Conservation (phyloP, 805 yeast species). For the Isabelozyma gotoi region DNA sequence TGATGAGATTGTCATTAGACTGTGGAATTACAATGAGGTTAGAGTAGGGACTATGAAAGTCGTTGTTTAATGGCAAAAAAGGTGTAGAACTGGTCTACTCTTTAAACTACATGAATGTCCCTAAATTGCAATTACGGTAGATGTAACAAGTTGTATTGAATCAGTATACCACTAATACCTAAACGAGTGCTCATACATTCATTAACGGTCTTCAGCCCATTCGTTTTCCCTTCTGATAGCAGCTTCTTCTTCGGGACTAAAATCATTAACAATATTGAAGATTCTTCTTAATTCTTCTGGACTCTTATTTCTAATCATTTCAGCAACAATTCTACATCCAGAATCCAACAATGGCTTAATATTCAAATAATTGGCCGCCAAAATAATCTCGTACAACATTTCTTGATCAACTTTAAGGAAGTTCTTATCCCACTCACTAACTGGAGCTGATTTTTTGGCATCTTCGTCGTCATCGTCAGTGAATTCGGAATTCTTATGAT, state of each 20-base stretch:
- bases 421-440: slow-evolving; percentile 94
- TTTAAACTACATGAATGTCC: too few relatives aligned
- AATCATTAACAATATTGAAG: slow-evolving; percentile 78
- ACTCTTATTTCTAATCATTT: slow-evolving; percentile 76
- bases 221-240: slow-evolving; percentile 85
- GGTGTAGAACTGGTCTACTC: too few relatives aligned
- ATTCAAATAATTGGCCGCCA: slow-evolving; percentile 79
- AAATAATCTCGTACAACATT: slow-evolving; percentile 76
- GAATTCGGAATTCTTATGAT: slow-evolving; percentile 78
- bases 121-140: too few relatives aligned
- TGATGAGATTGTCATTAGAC: too few relatives aligned
- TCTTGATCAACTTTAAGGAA: slow-evolving; percentile 92
- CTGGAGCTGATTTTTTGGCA: slow-evolving; percentile 83
- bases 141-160: too few relatives aligned
- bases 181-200: not conserved
- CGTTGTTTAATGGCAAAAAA: too few relatives aligned
- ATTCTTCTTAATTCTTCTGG: slow-evolving; percentile 81
- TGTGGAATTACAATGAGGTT: too few relatives aligned
- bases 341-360: slow-evolving; percentile 74
- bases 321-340: slow-evolving; percentile 81
- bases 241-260: slow-evolving; percentile 85
- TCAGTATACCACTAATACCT: too few relatives aligned
- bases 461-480: slow-evolving; percentile 83
- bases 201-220: slow-evolving; percentile 83
- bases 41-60: too few relatives aligned